A percentile compares a stretch with the other conserved stretches of the same genome.
phyloP scores from a whole-genome alignment of 495 filamentous ascomycete genomes.

The Aspergillus carlsbadensis region DNA sequence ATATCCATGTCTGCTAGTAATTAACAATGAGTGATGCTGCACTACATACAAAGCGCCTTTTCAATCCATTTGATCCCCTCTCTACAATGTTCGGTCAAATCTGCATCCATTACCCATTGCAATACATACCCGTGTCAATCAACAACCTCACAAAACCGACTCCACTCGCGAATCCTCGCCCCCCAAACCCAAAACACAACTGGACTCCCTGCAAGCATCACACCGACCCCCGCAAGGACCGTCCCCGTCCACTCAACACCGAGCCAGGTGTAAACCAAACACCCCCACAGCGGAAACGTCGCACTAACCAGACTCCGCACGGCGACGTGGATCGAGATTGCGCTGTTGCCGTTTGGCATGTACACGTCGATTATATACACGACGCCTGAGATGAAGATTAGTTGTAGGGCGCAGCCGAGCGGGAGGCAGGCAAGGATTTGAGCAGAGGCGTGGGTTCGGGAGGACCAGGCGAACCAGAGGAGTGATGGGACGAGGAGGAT shows the following conservation, averaged over 20 bases:
- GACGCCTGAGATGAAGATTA: slow-evolving; percentile 30
- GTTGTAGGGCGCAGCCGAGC: slow-evolving; percentile 27
- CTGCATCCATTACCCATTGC: too few species aligned
- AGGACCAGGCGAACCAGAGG: slow-evolving; percentile 59
- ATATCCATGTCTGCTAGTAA: too few species aligned
- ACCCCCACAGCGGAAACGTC: slow-evolving; percentile 23
- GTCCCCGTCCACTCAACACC: slow-evolving; percentile 4
- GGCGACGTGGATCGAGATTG: slow-evolving; percentile 63
- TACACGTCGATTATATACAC: slow-evolving; percentile 60
- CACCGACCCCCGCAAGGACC: neutral
- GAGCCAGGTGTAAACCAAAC: neutral
- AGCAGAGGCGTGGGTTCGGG: slow-evolving; percentile 20
- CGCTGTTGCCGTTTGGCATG: slow-evolving; percentile 46
- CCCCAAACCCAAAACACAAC: slow-evolving; percentile 6
- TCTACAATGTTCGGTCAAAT: too few species aligned
- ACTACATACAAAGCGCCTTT: too few species aligned
- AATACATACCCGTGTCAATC: too few species aligned
- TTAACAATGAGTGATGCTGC: too few species aligned
- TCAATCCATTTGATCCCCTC: too few species aligned
- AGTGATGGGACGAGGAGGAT: slow-evolving; percentile 51
- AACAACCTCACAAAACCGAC: slow-evolving; percentile 2
- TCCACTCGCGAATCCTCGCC: neutral
- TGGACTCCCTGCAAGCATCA: neutral
- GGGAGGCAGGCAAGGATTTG: slow-evolving; percentile 29
- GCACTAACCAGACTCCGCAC: slow-evolving; percentile 57